Percentiles rank a stretch among this genome's conserved stretches.
Evolutionary conservation across 108 stramenopile species (phyloP).

Genomic region (Cylindrotheca fusiformis): DNA sequence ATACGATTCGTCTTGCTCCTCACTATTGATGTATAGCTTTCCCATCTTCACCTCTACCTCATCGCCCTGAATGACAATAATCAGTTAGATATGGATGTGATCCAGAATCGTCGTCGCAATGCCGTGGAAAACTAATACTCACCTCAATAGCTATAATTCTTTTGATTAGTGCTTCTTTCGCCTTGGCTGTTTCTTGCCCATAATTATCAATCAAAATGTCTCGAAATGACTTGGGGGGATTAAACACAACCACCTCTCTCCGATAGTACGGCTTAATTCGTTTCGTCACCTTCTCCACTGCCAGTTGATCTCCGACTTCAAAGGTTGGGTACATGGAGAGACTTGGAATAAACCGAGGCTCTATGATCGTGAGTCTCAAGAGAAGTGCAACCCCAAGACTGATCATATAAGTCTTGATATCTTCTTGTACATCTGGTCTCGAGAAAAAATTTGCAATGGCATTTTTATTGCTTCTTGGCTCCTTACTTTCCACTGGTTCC

Average conservation of each 20-base stretch:
- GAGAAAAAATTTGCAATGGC: slow-evolving; percentile 6
- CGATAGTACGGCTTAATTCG: slow-evolving; percentile 77
- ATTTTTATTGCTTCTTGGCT: background rate
- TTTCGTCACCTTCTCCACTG: slow-evolving; percentile 95
- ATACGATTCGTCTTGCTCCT: slow-evolving; percentile 84
- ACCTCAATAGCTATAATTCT: slow-evolving; percentile 93
- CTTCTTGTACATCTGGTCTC: slow-evolving; percentile 66
- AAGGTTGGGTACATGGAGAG: slow-evolving; percentile 97
- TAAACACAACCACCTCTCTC: slow-evolving; percentile 96
- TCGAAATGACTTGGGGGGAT: slow-evolving; percentile 82
- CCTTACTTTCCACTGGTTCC: background rate
- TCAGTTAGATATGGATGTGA: background rate
- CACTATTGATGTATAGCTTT: slow-evolving; percentile 87
- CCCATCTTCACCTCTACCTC: slow-evolving; percentile 83
- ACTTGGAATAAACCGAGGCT: slow-evolving; percentile 93
- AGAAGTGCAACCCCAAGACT: slow-evolving; percentile 69
- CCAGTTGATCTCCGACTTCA: slow-evolving; percentile 94
- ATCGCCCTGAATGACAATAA: slow-evolving; percentile 59
- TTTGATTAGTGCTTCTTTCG: slow-evolving; percentile 92
- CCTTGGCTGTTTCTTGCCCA: slow-evolving; percentile 46
- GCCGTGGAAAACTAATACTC: slow-evolving; percentile 22
- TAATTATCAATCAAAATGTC: slow-evolving; percentile 60
- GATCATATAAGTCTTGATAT: slow-evolving; percentile 75
- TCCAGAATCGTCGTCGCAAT: background rate
- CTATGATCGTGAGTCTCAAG: slow-evolving; percentile 79